A percentile compares a stretch with the other conserved stretches of the same genome.
phyloP scores from a whole-genome alignment of 331 rosid species.

The Quercus phellos region DNA sequence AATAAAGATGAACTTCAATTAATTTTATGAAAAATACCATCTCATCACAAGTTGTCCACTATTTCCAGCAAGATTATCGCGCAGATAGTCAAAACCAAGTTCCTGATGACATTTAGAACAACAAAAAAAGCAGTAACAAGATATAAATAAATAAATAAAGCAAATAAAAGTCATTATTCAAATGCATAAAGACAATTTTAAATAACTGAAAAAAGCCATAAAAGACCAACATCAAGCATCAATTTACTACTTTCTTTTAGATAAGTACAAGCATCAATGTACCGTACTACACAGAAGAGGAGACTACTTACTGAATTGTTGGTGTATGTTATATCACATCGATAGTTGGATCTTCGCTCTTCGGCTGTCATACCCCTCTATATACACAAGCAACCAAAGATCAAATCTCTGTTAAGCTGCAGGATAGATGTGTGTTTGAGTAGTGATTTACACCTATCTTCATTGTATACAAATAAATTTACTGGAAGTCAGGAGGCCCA shows the following conservation, averaged over 20 bases:
- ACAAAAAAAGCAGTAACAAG: slow-evolving; percentile 11
- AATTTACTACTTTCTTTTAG: not conserved
- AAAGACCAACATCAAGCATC: slow-evolving; percentile 1
- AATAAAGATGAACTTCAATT: not conserved
- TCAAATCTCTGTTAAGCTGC: slow-evolving; percentile 8
- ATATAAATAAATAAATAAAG: slow-evolving; percentile 5
- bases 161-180: not conserved
- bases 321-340: slow-evolving; percentile 87
- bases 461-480: not conserved
- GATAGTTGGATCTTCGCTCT: slow-evolving; percentile 68
- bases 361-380: slow-evolving; percentile 77
- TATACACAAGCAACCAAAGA: slow-evolving; percentile 28
- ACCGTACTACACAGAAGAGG: slow-evolving; percentile 12
- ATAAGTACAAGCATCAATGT: not conserved
- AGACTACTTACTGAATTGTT: slow-evolving; percentile 75
- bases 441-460: slow-evolving; percentile 1
- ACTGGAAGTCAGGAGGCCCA: slow-evolving; percentile 3
- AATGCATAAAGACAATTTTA: not conserved
- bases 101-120: slow-evolving; percentile 46
- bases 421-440: slow-evolving; percentile 7
- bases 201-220: not conserved
- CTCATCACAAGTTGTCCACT: slow-evolving; percentile 86
- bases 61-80: slow-evolving; percentile 92
- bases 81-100: slow-evolving; percentile 96
- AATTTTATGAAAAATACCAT: slow-evolving; percentile 52